Percentiles rank a stretch among this genome's conserved stretches.
These are phyloP conservation scores for Cardamine occulta DNA, from an alignment of 345 rosid species.

Conservation along the genomic window DNA sequence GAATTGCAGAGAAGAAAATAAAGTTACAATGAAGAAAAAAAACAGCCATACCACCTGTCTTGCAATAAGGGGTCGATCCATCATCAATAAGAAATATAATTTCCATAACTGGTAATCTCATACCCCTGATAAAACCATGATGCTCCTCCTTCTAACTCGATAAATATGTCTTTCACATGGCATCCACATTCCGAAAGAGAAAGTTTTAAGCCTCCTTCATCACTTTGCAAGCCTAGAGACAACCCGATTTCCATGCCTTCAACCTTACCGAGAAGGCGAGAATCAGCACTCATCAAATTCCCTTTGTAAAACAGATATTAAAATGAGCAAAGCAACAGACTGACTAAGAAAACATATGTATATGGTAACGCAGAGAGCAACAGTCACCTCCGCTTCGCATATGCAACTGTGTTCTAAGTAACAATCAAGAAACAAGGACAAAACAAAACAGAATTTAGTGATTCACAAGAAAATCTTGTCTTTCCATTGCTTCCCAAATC, in stretches of 20 bases:
- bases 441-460: not conserved
- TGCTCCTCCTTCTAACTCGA: conserved; percentile 87
- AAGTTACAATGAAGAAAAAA: conserved; percentile 2
- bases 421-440: conserved; percentile 7
- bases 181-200: conserved; percentile 80
- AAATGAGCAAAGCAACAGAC: conserved; percentile 39
- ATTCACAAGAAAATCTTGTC: conserved; percentile 3
- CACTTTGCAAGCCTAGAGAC: conserved; percentile 76
- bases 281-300: conserved; percentile 56
- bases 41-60: not conserved
- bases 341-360: conserved; percentile 12
- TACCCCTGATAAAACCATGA: conserved; percentile 99
- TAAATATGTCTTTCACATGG: conserved; percentile 68
- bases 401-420: conserved; percentile 23
- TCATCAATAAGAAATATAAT: not conserved
- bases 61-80: not conserved
- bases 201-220: conserved; percentile 71
- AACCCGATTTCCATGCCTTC: conserved; percentile 98
- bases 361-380: not conserved
- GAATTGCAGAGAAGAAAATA: conserved; percentile 33
- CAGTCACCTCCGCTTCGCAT: conserved; percentile 9
- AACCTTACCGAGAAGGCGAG: conserved; percentile 71
- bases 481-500: conserved; percentile 1
- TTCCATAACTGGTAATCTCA: conserved; percentile 13
- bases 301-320: conserved; percentile 48